Base-by-base conservation (phyloP, 2,329 filamentous ascomycete species). In the Penicillium paneum region DNA sequence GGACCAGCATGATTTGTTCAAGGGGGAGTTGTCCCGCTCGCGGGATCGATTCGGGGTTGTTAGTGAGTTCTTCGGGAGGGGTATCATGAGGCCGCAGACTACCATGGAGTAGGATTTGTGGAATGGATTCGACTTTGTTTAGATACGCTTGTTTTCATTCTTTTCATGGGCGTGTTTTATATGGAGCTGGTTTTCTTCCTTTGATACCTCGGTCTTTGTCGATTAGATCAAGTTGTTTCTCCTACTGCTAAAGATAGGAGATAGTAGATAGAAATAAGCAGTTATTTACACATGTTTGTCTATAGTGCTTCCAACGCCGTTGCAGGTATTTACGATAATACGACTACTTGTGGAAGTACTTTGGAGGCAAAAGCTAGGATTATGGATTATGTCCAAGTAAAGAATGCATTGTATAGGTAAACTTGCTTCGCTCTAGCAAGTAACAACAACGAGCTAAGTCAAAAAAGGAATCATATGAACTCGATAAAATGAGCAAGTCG, bases 51-150 rank as follows among this genome's bases (percentile, higher is more conserved):
- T 97, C 72, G 89, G 84, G n/a, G 93, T 91, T 1, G 83, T 97
- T 52, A 90, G 91, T 56, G 91, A 96, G 69, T 99, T 94, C 84
- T 97, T 96, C 79, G 93, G 92, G 0, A 79, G 92, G 54, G 93
- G 94, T 1, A 91, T 97, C 3, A 96, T 97, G 91, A 83, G 67
- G 48, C 63, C 72, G 24, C 70, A 72, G 54, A 66, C 57, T 55
- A 70, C 66, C 13, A 70, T 71, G 65, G 71, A 74, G 43, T 54
- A 50, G 7, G n/a, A 35, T 26, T 64, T 57, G 60, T 62, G 13
- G 35, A 28, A 39, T 39, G 8, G 13, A 8, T 24, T 40, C 17
- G 13, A 21, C 24, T 43, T 51, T 12, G 39, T 34, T 53, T 39
- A 29, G 38, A 56, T 53, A 50, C 45, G 13, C 34, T 35, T 49